Conservation (phyloP, 805 yeast genomes). For the Kazachstania taianensis region DNA sequence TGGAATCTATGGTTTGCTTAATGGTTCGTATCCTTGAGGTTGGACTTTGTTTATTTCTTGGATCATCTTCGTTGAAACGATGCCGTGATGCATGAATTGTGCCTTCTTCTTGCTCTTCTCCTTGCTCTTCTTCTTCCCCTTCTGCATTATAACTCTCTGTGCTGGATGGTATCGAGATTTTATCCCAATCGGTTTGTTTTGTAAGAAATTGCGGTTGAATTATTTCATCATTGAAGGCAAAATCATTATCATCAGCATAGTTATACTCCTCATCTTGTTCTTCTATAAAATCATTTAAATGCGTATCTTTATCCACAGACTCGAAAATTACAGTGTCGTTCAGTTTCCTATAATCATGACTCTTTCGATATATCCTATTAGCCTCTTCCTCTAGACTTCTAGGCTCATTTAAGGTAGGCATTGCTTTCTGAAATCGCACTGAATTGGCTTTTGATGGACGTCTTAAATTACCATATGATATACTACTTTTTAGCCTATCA, state of each 20-base stretch:
- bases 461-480: constrained; percentile 21
- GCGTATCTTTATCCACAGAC: neutral
- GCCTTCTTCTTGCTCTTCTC: neutral
- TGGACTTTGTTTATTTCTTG: constrained; percentile 1
- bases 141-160: constrained; percentile 18
- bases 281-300: constrained; percentile 3
- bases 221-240: constrained; percentile 17
- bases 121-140: constrained; percentile 15
- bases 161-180: neutral
- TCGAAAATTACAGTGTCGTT: constrained; percentile 1
- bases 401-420: constrained; percentile 13
- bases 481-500: constrained; percentile 16
- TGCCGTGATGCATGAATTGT: too few species aligned
- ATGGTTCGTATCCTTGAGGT: constrained; percentile 21
- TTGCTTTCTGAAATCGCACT: constrained; percentile 22
- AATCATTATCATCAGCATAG: constrained; percentile 2
- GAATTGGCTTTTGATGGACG: constrained; percentile 11
- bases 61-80: too few species aligned
- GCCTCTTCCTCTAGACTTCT: constrained; percentile 10
- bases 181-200: constrained; percentile 14
- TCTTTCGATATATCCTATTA: constrained; percentile 8
- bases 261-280: constrained; percentile 3
- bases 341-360: neutral
- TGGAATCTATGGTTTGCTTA: constrained; percentile 27
- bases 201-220: constrained; percentile 22